Evolutionary conservation across 495 filamentous ascomycete species (phyloP).

Genomic region (Pseudevernia furfuracea): DNA sequence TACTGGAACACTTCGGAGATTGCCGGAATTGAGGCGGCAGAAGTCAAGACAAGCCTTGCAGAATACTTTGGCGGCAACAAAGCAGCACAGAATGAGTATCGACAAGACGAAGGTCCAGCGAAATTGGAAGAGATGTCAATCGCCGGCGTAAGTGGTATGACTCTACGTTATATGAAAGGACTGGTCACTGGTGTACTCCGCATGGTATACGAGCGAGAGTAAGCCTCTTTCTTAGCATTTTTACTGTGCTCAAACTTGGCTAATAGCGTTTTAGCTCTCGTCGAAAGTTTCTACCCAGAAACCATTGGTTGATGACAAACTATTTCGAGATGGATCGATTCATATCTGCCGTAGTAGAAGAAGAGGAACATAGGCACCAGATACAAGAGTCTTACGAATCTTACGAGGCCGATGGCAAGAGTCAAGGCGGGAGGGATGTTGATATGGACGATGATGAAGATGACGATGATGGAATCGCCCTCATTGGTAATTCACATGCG

Average conservation of each 20-base stretch:
- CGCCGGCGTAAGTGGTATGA: conserved; percentile 60
- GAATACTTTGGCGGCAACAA: conserved; percentile 45
- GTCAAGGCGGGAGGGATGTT: conserved; percentile 43
- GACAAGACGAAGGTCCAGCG: conserved; percentile 6
- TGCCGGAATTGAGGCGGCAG: conserved; percentile 43
- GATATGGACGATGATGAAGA: conserved; percentile 41
- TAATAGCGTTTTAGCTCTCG: conserved; percentile 50
- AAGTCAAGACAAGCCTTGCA: conserved; percentile 44
- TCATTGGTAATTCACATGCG: conserved; percentile 46
- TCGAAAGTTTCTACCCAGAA: conserved; percentile 67
- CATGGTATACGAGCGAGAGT: conserved; percentile 89
- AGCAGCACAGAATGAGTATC: conserved; percentile 17
- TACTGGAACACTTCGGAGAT: conserved; percentile 76
- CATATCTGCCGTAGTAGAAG: conserved; percentile 73
- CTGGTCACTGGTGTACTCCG: conserved; percentile 74
- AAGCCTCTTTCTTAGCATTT: conserved; percentile 24
- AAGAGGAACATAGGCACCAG: conserved; percentile 74
- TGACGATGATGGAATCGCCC: conserved; percentile 32
- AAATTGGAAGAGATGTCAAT: conserved; percentile 30
- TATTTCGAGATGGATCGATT: conserved; percentile 89
- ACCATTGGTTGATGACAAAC: conserved; percentile 92
- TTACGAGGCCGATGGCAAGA: conserved; percentile 31
- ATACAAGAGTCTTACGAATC: conserved; percentile 43
- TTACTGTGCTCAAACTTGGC: not conserved
- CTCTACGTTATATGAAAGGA: conserved; percentile 68